A percentile compares a stretch with the other conserved stretches of the same genome.
phyloP scores from a whole-genome alignment of 176 grass and related monocot species.

The Aechmea fasciata region DNA sequence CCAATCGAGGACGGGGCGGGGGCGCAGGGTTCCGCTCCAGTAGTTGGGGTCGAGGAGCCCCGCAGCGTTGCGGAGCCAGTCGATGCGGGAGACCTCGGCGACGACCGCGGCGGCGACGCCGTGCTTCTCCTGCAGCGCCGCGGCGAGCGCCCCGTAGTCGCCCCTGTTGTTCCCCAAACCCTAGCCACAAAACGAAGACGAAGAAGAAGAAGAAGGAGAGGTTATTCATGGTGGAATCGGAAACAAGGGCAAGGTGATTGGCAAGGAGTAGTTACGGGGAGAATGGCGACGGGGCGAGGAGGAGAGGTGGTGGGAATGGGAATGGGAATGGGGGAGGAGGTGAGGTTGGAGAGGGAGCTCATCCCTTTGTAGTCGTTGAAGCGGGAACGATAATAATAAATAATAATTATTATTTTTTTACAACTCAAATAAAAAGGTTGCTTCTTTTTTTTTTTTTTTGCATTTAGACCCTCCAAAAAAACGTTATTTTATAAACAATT shows the following conservation, averaged over 20 bases:
- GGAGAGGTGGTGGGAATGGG: neutral
- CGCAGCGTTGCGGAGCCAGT: constrained; percentile 84
- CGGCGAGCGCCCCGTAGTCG: constrained; percentile 52
- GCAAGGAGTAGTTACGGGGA: constrained; percentile 34
- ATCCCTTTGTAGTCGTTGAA: too few relatives aligned
- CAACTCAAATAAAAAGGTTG: too few relatives aligned
- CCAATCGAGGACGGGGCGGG: constrained; percentile 77
- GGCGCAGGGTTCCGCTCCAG: constrained; percentile 70
- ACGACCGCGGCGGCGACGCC: constrained; percentile 63
- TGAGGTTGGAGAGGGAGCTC: neutral
- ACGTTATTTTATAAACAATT: too few relatives aligned
- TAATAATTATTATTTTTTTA: too few relatives aligned
- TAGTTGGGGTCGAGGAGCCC: constrained; percentile 63
- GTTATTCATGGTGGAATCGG: neutral
- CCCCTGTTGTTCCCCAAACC: constrained; percentile 87
- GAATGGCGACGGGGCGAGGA: constrained; percentile 55
- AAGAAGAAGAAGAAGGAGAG: neutral
- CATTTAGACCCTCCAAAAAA: too few relatives aligned
- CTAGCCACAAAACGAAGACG: constrained; percentile 21
- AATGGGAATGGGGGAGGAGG: neutral
- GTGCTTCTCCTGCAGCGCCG: constrained; percentile 51
- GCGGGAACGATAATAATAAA: too few relatives aligned
- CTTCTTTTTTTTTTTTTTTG: too few relatives aligned
- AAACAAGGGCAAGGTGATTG: neutral
- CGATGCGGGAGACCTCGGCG: constrained; percentile 53